These are phyloP conservation scores for Penicillium digitatum DNA, from an alignment of 2,329 filamentous ascomycete genomes.

Conservation along the genomic window DNA sequence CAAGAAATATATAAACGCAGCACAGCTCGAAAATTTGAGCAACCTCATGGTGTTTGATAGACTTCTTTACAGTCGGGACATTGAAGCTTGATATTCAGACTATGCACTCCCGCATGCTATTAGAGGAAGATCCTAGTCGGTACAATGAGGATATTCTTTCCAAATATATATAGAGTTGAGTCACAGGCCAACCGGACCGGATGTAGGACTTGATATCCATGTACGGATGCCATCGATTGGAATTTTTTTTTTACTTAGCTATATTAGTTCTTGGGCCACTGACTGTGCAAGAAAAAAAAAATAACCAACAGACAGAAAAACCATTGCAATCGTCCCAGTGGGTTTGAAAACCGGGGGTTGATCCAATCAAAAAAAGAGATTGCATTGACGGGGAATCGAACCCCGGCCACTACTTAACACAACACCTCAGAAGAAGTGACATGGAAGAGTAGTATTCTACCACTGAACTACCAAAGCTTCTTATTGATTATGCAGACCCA, in stretches of 20 bases:
- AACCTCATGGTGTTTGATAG: no score
- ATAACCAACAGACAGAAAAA: no score
- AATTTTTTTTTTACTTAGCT: no score
- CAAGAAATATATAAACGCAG: neutral
- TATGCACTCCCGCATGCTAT: neutral
- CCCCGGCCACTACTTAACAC: conserved; percentile 8
- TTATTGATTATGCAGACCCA: neutral
- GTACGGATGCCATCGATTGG: neutral
- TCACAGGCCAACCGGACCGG: no score
- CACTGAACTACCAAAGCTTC: conserved; percentile 9
- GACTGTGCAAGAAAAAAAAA: neutral
- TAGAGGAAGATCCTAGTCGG: neutral
- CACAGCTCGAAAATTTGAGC: neutral
- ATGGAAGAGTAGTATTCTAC: conserved; percentile 11
- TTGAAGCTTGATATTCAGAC: neutral
- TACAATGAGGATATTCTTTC: neutral
- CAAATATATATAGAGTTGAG: neutral
- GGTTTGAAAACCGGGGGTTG: no score
- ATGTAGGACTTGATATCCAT: no score
- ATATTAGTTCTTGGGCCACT: no score
- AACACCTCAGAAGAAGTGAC: neutral
- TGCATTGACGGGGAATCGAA: conserved; percentile 11
- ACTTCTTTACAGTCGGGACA: no score
- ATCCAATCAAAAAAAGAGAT: neutral
- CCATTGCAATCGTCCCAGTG: no score